Evolutionary conservation across 192 early-diverging fungal species (phyloP), one percentile per base, ranked within the genome.

Genomic region (Kickxella alabastrina): DNA sequence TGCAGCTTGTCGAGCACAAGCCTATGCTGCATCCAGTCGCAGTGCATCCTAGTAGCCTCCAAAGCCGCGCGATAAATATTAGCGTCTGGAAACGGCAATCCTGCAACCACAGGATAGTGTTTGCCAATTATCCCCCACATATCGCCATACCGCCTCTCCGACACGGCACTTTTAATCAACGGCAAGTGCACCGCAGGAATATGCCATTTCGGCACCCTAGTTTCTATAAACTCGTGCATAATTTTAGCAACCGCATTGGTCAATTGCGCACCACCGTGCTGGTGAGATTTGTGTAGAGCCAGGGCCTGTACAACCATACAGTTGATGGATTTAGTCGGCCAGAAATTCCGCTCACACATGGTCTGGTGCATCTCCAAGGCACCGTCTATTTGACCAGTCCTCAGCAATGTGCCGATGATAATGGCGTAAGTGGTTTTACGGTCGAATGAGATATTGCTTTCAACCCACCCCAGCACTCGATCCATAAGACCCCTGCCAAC

Each of bases 231-330:
- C 9, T 50, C 35, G 0, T 40, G 31, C 12, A 15, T n/a, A 2
- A 28, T 28, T 31, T 28, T 6, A 4, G 27, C 17, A 7, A 19
- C 40, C 0, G 40, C 43, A 4, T 2, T 15, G 19, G 28, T 52
- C 7, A 19, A 19, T 14, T 34, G 26, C 29, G 18, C 13, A 28
- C 5, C n/a, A 12, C n/a, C 5, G 14, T 24, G 22, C 6, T 9
- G 31, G 23, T 14, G 14, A 18, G 24, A 28, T 4, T 24, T 17
- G 14, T 52, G 47, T 1, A 71, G 38, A 9, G 21, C 34, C 22
- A 49, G 14, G 0, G 62, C 64, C 4, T 26, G 18, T 12, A 51
- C 64, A 7, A 75, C 10, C 71, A 75, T 75, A 58, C 64, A 67
- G 38, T 63, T 67, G 34, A 75, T 34, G 1, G 71, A 45, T 28